phyloP scores from a whole-genome alignment of 2,329 filamentous ascomycete species.

The Beauveria pseudobassiana region DNA sequence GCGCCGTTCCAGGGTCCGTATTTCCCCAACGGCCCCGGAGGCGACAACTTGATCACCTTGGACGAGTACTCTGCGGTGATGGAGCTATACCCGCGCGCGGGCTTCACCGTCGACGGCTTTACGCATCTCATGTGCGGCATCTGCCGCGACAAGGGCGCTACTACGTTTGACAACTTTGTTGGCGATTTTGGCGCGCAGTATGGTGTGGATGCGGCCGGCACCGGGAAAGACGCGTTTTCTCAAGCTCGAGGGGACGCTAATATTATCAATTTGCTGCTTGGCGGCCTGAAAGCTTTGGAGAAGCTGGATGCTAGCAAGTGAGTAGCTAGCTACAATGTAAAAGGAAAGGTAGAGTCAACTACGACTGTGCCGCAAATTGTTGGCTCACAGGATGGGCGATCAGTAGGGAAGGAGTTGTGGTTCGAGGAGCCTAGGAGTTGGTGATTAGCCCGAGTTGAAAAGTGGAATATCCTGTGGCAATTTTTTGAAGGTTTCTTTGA shows the following conservation, averaged over 20 bases:
- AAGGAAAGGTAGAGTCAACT: no score
- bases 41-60: slow-evolving; percentile 4
- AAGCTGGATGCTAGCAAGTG: background rate
- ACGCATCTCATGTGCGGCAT: slow-evolving; percentile 10
- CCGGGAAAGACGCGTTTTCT: background rate
- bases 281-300: background rate
- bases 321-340: no score
- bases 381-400: no score
- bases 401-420: no score
- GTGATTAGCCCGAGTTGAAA: no score
- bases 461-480: no score
- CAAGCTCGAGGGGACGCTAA: background rate
- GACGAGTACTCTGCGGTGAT: slow-evolving; percentile 10
- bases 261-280: background rate
- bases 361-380: no score
- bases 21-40: background rate
- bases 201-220: background rate
- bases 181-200: background rate
- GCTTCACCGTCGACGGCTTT: slow-evolving; percentile 7
- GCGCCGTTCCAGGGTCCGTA: slow-evolving; percentile 12
- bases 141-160: slow-evolving; percentile 8
- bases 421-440: no score
- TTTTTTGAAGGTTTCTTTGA: no score
- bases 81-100: slow-evolving; percentile 9
- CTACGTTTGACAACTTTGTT: slow-evolving; percentile 12